Evolutionary conservation across 306 rosid species (phyloP), one percentile per base, ranked within the genome.

Genomic region (Rosa lucieae): DNA sequence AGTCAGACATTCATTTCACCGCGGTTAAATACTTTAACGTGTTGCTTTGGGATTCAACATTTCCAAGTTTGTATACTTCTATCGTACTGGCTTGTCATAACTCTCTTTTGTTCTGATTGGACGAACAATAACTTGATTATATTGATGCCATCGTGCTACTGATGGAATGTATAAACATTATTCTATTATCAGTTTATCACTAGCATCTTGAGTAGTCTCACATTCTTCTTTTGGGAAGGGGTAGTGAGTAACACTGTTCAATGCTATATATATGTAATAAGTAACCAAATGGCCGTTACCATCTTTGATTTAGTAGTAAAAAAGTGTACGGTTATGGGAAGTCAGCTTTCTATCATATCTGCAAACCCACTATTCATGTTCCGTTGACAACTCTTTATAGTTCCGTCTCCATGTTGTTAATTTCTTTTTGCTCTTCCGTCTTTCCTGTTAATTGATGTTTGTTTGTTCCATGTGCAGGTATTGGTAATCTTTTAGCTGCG

Each of bases 401-500:
- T 42, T 56, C 39, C 46, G 70, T 58, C 72, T 42, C n/a, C 58
- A 3, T 53, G 39, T 77, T 49, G n/a, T 52, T 71, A 26, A 40
- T 75, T 15, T 74, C 58, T 58, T 40, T 40, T 47, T 55, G 44
- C 72, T 52, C 37, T 40, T 83, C 70, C 55, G 46, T 46, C 42
- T 40, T 53, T 81, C 35, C 37, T 73, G 72, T 79, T 82, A 80
- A 87, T 83, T 84, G 8, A 65, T 76, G 23, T 78, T 81, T 74
- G 21, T 76, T 67, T 58, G 35, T 23, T 58, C 67, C 59, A 35
- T 78, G 63, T 86, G 86, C 96, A 95, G 98, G 99, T 74, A 87
- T 95, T 55, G 97, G 97, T 69, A 93, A 91, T 86, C 84, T 91
- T 66, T 84, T 90, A 51, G 96, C 97, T 46, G 94, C 89, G 59